phyloP scores from a whole-genome alignment of 257 asterid species.

The Nemophila menziesii region DNA sequence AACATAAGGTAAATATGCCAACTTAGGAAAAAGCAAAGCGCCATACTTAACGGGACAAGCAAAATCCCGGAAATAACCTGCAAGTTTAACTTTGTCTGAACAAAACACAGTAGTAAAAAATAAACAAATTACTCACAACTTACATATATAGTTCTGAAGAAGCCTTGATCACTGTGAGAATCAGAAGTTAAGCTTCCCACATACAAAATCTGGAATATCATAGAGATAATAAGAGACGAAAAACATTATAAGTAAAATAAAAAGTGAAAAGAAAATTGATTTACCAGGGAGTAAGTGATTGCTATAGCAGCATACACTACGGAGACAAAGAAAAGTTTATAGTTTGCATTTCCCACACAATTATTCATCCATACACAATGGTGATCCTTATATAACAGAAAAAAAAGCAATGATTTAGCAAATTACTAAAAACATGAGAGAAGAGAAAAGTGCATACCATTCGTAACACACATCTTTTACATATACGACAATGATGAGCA shows the following conservation, averaged over 20 bases:
- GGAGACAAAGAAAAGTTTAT: conserved; percentile 70
- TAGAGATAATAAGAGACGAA: neutral
- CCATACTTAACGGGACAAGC: conserved; percentile 57
- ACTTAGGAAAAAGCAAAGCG: conserved; percentile 50
- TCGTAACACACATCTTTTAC: conserved; percentile 81
- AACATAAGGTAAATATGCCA: conserved; percentile 73
- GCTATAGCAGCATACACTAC: conserved; percentile 58
- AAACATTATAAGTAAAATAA: neutral
- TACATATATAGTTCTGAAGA: conserved; percentile 51
- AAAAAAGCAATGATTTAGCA: conserved; percentile 29
- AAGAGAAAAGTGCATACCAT: conserved; percentile 51
- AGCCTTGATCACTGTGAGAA: conserved; percentile 27
- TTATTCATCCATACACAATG: conserved; percentile 93
- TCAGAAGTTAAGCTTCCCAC: conserved; percentile 55
- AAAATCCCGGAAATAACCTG: conserved; percentile 72
- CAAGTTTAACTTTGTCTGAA: conserved; percentile 15
- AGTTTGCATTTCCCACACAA: conserved; percentile 90
- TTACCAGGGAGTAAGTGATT: conserved; percentile 84
- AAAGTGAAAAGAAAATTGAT: conserved; percentile 5
- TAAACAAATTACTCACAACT: conserved; percentile 7
- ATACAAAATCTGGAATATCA: conserved; percentile 42
- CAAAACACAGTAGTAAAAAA: too few relatives aligned
- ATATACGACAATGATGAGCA: conserved; percentile 89
- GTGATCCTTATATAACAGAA: conserved; percentile 80
- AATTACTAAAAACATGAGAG: conserved; percentile 21